Evolutionary conservation across 345 rosid genomes (phyloP), one percentile per base, ranked within the genome.

Genomic region (Citropsis articulata): DNA sequence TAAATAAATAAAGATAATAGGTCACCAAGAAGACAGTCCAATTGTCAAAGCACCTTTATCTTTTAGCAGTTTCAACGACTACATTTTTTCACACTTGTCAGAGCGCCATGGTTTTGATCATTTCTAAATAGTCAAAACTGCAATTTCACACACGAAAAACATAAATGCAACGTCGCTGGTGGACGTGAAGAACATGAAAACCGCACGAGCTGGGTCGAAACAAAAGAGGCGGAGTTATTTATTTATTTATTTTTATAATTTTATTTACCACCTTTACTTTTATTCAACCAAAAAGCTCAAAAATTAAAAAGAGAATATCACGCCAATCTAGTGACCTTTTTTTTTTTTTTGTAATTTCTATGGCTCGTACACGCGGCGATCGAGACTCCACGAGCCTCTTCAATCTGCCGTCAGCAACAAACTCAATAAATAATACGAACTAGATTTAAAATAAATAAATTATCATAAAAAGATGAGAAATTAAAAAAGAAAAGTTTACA

Each of bases 331-430:
- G 74, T 81, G 86, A 87, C 83, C 63, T 78, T 78, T 36, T 10
- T n/a, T 45, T 42, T 75, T 80, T 78, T 36, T 10, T n/a, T 40
- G 4, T 2, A 48, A 36, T 6, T 9, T 53, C 18, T 16, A 66
- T 10, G 27, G 75, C 73, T 40, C 48, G 42, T 48, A 62, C 91
- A 82, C 91, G 65, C 91, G 77, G 79, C 77, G 30, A 75, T 81
- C 93, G 87, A 93, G 90, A 89, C 81, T 79, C 87, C 97, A 91
- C 97, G 94, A 85, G 84, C 81, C 78, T 31, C 60, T 59, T 14
- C 77, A 62, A 72, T 82, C 81, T 76, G 86, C 85, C 94, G 83
- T 84, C 92, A 81, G 78, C 85, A 56, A 71, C 78, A 36, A 35
- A 27, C 19, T 76, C 85, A 9, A 18, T 9, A 22, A 42, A 27